Conservation (phyloP, 2,329 filamentous ascomycete genomes). For the Nigrospora oryzae region DNA sequence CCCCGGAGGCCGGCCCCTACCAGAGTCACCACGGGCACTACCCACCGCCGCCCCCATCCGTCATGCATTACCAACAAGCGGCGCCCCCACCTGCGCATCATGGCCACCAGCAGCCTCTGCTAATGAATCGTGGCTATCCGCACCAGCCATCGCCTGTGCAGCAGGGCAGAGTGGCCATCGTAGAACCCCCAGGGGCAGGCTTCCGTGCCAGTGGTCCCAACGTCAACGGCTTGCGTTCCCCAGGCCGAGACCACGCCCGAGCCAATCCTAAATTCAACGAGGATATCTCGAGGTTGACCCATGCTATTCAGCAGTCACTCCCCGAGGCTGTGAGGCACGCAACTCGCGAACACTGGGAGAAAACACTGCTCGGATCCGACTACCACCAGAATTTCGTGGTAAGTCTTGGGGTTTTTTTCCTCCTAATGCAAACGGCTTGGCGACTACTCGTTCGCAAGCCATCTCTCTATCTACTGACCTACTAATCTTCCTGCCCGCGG, state of each 20-base stretch:
- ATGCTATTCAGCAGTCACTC: constrained; percentile 29
- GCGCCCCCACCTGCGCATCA: not conserved
- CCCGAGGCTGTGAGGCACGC: constrained; percentile 37
- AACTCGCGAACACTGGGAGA: constrained; percentile 42
- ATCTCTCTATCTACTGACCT: no score
- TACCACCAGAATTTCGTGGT: constrained; percentile 46
- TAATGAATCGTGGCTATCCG: not conserved
- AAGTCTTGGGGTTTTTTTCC: constrained; percentile 17
- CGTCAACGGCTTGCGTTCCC: constrained; percentile 24
- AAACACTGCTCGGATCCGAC: constrained; percentile 38
- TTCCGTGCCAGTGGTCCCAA: constrained; percentile 2
- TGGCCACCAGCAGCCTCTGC: not conserved
- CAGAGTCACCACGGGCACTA: no score
- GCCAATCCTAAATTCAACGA: constrained; percentile 26
- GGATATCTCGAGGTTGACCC: constrained; percentile 28
- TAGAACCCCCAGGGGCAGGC: constrained; percentile 9
- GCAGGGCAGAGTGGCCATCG: constrained; percentile 9
- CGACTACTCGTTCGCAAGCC: no score
- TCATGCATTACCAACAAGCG: no score
- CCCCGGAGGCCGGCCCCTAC: no score
- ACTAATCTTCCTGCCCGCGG: no score
- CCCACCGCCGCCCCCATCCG: not conserved
- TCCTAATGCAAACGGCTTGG: constrained; percentile 1
- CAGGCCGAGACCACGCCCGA: constrained; percentile 16
- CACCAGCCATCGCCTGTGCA: not conserved